Evolutionary conservation across 1,284 basidiomycete species (phyloP).

Genomic region (Farysia itapuensis): DNA sequence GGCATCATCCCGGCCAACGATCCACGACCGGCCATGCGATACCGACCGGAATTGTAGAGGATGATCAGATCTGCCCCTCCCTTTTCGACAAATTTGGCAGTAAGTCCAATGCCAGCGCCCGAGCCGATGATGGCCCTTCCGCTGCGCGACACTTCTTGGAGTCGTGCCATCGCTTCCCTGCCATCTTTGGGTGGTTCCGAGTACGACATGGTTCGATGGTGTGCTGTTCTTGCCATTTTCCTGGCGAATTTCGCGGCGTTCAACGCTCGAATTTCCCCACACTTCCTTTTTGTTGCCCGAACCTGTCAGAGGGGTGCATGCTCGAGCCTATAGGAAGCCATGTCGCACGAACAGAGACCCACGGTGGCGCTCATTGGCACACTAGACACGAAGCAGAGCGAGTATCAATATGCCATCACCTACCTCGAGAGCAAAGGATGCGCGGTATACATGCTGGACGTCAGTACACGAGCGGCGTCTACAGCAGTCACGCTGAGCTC

Average conservation of each 20-base stretch:
- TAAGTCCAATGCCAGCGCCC: slow-evolving; percentile 36
- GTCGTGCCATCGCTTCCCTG: slow-evolving; percentile 19
- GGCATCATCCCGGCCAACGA: slow-evolving; percentile 34
- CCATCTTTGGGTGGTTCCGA: slow-evolving; percentile 16
- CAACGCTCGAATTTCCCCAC: too few species aligned
- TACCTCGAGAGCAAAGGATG: slow-evolving; percentile 15
- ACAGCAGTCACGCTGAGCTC: background rate
- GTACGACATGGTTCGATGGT: slow-evolving; percentile 9
- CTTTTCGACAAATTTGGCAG: slow-evolving; percentile 33
- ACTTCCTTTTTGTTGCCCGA: too few species aligned
- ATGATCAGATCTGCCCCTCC: slow-evolving; percentile 35
- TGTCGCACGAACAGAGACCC: too few species aligned
- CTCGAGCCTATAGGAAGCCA: too few species aligned
- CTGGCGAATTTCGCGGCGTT: too few species aligned
- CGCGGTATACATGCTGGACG: slow-evolving; percentile 12
- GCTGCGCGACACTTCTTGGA: slow-evolving; percentile 10
- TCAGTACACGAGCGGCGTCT: slow-evolving; percentile 8
- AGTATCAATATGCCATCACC: slow-evolving; percentile 18
- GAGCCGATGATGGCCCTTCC: slow-evolving; percentile 33
- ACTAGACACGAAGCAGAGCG: slow-evolving; percentile 5
- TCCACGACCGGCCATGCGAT: slow-evolving; percentile 32
- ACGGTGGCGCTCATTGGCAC: background rate
- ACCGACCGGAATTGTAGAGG: slow-evolving; percentile 34
- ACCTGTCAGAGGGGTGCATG: too few species aligned
- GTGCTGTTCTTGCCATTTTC: too few species aligned